A percentile compares a stretch with the other conserved stretches of the same genome.
Evolutionary conservation across 352 stramenopile species (phyloP).

Genomic region (Pythium scleroteichum): DNA sequence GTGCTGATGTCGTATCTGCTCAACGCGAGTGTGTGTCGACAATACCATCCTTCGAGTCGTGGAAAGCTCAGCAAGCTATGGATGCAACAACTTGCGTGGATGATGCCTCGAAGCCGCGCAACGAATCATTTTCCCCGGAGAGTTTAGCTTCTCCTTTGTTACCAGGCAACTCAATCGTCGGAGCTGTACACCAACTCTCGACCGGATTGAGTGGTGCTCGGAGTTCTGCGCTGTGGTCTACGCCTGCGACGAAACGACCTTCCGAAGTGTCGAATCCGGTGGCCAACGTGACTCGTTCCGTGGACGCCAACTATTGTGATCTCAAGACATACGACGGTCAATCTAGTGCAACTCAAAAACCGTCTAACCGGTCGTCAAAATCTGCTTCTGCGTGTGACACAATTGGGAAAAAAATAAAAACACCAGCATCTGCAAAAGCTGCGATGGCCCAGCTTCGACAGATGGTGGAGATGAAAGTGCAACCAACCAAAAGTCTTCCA

Average conservation of each 20-base stretch:
- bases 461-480: constrained; percentile 20
- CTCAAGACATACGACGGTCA: background rate
- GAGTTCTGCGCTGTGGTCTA: constrained; percentile 18
- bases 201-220: background rate
- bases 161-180: background rate
- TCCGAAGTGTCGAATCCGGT: background rate
- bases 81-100: background rate
- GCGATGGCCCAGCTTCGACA: constrained; percentile 22
- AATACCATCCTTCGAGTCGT: constrained; percentile 30
- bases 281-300: too few species aligned
- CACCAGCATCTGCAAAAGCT: constrained; percentile 10
- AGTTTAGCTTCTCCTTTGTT: background rate
- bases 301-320: background rate
- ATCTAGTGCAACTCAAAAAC: background rate
- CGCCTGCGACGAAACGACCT: background rate
- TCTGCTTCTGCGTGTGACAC: too few species aligned
- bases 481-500: constrained; percentile 5
- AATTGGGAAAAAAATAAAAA: background rate
- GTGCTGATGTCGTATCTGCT: background rate
- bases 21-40: background rate
- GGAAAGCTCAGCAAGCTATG: constrained; percentile 22
- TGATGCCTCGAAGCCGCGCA: background rate
- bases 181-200: background rate
- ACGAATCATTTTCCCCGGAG: background rate
- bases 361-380: background rate